Evolutionary conservation across 1,284 basidiomycete genomes (phyloP).

Genomic region (Tylopilus sp.): DNA sequence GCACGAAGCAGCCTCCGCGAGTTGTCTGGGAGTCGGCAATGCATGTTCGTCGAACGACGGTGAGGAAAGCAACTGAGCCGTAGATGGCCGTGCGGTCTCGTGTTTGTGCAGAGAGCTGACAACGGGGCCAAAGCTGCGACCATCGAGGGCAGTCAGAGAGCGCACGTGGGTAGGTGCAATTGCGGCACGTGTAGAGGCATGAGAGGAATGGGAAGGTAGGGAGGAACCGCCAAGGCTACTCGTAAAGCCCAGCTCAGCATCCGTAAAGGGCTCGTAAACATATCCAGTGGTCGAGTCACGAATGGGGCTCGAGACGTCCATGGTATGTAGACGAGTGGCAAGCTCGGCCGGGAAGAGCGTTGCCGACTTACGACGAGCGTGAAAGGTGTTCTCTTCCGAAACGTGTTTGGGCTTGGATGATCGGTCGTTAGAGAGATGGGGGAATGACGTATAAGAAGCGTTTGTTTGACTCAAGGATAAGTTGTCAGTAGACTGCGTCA

Average conservation of each 20-base stretch:
- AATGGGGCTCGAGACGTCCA: conserved; percentile 29
- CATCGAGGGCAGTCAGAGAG: conserved; percentile 25
- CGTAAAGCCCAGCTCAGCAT: conserved; percentile 26
- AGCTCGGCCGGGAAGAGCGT: conserved; percentile 32
- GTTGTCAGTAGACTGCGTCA: conserved; percentile 28
- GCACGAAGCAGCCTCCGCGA: conserved; percentile 59
- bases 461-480: conserved; percentile 24
- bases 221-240: conserved; percentile 6
- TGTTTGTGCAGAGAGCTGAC: background rate
- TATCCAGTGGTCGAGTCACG: conserved; percentile 23
- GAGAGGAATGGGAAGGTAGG: conserved; percentile 19
- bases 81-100: conserved; percentile 15
- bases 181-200: conserved; percentile 5
- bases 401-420: conserved; percentile 25
- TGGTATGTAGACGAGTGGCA: conserved; percentile 28
- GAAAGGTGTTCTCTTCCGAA: conserved; percentile 34
- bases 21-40: conserved; percentile 44
- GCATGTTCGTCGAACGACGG: conserved; percentile 29
- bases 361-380: conserved; percentile 34
- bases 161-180: conserved; percentile 20
- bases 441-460: conserved; percentile 30
- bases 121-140: conserved; percentile 5
- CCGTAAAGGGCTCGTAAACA: conserved; percentile 29
- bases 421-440: conserved; percentile 24
- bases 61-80: conserved; percentile 14